These are phyloP conservation scores for Pythium dissimile DNA, from an alignment of 352 stramenopile species.

Conservation along the genomic window DNA sequence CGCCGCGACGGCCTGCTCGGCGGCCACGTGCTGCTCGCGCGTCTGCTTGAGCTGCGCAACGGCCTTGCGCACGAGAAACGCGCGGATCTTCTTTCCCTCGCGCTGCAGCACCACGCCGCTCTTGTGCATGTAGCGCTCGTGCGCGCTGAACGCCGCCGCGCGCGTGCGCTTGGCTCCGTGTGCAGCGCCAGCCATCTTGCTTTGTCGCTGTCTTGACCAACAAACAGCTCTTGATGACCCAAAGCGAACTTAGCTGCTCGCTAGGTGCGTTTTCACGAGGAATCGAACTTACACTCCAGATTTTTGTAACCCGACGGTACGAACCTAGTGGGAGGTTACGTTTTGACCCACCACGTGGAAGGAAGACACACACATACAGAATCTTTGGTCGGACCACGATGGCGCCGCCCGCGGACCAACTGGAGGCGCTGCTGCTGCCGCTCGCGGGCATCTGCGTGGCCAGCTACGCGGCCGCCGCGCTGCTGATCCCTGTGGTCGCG, in stretches of 20 bases:
- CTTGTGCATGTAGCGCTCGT: slow-evolving; percentile 74
- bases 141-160: slow-evolving; percentile 39
- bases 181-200: slow-evolving; percentile 6
- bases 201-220: not conserved
- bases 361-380: not conserved
- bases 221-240: not conserved
- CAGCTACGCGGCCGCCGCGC: slow-evolving; percentile 54
- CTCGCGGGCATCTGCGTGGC: slow-evolving; percentile 49
- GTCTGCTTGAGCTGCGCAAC: slow-evolving; percentile 76
- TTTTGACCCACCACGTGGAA: not conserved
- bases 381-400: not conserved
- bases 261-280: not conserved
- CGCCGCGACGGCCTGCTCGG: not conserved
- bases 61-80: slow-evolving; percentile 59
- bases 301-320: not conserved
- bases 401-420: slow-evolving; percentile 23
- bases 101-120: slow-evolving; percentile 62
- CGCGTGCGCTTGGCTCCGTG: slow-evolving; percentile 44
- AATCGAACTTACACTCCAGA: no score
- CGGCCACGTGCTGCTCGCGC: slow-evolving; percentile 25
- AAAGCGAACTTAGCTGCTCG: not conserved
- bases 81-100: slow-evolving; percentile 70
- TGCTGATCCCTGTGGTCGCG: slow-evolving; percentile 60
- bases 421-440: slow-evolving; percentile 42
- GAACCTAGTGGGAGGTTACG: not conserved